Evolutionary conservation across 148 eudicot genomes (phyloP).

Genomic region (Rheum nobile): DNA sequence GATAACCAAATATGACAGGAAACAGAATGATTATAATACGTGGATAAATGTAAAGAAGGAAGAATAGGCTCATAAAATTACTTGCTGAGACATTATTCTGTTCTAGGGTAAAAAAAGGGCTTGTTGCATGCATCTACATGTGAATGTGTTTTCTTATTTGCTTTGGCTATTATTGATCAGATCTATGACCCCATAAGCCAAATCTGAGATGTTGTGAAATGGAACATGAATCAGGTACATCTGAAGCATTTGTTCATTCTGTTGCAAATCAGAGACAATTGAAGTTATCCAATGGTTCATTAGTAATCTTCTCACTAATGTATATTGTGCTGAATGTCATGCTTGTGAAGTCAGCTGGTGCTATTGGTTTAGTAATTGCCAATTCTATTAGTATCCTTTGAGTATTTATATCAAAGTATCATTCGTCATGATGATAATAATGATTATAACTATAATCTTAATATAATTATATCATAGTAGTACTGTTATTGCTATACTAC

Average conservation of each 20-base stretch:
- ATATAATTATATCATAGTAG: background rate
- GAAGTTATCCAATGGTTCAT: constrained; percentile 76
- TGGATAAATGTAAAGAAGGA: background rate
- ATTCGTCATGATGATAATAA: background rate
- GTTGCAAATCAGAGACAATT: constrained; percentile 79
- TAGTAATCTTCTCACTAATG: constrained; percentile 70
- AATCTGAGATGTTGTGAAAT: background rate
- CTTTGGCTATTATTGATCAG: background rate
- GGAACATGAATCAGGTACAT: constrained; percentile 64
- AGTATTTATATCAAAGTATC: background rate
- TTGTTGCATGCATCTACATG: background rate
- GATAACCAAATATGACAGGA: background rate
- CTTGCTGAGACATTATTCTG: background rate
- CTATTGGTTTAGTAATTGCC: constrained; percentile 81
- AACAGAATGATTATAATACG: background rate
- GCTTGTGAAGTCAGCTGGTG: constrained; percentile 83
- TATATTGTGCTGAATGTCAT: constrained; percentile 62
- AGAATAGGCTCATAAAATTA: background rate
- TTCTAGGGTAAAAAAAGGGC: background rate
- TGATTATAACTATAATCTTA: background rate
- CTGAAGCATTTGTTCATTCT: constrained; percentile 95
- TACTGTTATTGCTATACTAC: background rate
- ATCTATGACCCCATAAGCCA: background rate
- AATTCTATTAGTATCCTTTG: constrained; percentile 94
- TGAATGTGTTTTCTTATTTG: background rate